Base-by-base conservation (phyloP, 208 protist genomes). In the Acanthamoeba triangularis region DNA sequence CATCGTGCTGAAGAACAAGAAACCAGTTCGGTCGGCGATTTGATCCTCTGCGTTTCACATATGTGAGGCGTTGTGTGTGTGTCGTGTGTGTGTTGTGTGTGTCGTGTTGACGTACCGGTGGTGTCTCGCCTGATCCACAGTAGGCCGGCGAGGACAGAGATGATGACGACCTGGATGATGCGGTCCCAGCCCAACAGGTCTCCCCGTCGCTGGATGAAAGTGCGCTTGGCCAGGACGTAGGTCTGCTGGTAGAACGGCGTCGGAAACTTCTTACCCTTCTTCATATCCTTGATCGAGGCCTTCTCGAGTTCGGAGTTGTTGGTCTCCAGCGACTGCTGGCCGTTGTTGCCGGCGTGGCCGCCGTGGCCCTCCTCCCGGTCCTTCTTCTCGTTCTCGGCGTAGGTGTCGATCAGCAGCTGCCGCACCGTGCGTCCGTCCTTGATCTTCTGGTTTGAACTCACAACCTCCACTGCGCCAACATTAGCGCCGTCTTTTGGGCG, bases 1-100 rank as follows among this genome's bases (percentile, higher is more conserved):
- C 28, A 97, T 76, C n/a, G 76, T 82, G 25, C 49, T 74, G 82
- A 97, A 97, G 72, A 97, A 97, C 74, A 96, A 35, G 18, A 95
- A 87, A 23, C 96, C 96, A 0, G 69, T 18, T 11, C 30, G 25
- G 41, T 97, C 96, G 3, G 80, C n/a, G 1, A 88, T 88, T 10
- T 63, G 44, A 3, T 20, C n/a, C 20, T 88, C 80, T 88, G 47
- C 20, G 0, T 61, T 4, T 61, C 16, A 61, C n/a, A n/a, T n/a
- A n/a, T n/a, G n/a, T n/a, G n/a, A n/a, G n/a, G n/a, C n/a, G n/a
- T n/a, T n/a, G n/a, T n/a, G n/a, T n/a, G n/a, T n/a, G n/a, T n/a
- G n/a, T n/a, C n/a, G n/a, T n/a, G n/a, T n/a, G n/a, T n/a, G n/a
- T n/a, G n/a, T n/a, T n/a, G n/a, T n/a, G n/a, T n/a, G n/a, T n/a